These are phyloP conservation scores for Colletotrichum sp. DNA, from an alignment of 2,329 filamentous ascomycete genomes.

Conservation along the genomic window DNA sequence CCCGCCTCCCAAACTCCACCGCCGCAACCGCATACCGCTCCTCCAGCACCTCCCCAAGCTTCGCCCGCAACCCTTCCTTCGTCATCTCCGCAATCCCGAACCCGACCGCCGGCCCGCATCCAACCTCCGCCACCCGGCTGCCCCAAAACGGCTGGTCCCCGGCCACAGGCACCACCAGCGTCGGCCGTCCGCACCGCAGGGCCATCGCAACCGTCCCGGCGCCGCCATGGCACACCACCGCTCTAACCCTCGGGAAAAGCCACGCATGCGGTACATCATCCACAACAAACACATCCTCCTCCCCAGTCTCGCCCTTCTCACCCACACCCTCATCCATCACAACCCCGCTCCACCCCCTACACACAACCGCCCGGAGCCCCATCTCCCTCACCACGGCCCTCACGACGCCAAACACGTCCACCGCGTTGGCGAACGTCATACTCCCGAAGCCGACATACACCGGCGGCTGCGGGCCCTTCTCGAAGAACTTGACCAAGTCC, in stretches of 20 bases:
- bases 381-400: neutral
- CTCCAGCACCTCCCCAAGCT: neutral
- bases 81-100: neutral
- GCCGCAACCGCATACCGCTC: neutral
- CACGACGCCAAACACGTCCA: neutral
- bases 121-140: neutral
- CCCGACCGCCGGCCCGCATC: neutral
- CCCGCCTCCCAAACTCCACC: neutral
- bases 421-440: conserved; percentile 27
- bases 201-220: conserved; percentile 15
- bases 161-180: conserved; percentile 12
- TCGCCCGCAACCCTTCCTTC: neutral
- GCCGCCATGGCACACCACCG: conserved; percentile 17
- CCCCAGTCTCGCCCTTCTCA: neutral
- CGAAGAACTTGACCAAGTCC: conserved; percentile 35
- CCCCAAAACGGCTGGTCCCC: conserved; percentile 21
- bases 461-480: conserved; percentile 27
- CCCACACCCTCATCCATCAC: neutral
- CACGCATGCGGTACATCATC: conserved; percentile 17
- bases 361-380: conserved; percentile 1
- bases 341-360: neutral
- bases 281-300: neutral
- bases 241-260: conserved; percentile 11
- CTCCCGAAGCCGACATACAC: conserved; percentile 39
- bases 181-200: conserved; percentile 7